Base-by-base conservation (phyloP, 1,139 yeast species). In the Saccharomyces hybrid region DNA sequence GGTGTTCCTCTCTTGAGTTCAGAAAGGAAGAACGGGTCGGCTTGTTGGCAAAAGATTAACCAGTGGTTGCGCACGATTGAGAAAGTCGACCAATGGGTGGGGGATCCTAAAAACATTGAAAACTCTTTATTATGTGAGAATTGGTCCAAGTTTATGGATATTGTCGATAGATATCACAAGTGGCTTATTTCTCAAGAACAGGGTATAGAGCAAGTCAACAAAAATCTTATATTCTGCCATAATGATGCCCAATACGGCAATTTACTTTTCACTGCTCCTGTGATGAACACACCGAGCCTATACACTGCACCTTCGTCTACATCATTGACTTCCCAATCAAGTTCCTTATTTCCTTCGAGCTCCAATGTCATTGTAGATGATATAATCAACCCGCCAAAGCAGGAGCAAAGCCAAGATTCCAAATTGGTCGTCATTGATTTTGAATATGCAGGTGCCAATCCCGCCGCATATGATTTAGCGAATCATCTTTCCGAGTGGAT, bases 191-290 rank as follows among this genome's bases (percentile, higher is more conserved):
- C 63, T 11, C 74, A 78, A 49, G 63, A 63, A n/a, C 74, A 78
- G 55, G 83, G 85, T 63, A 77, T 77, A 34, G 73, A 71, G 11
- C 63, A 60, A 29, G 50, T 54, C 11, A 50, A 47, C 11, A 75
- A 73, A 19, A 71, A 68, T 6, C 71, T 86, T 60, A 89, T 81
- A 41, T 93, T 93, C 67, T 89, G 97, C 63, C 98, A 91, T 70
- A 91, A 91, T 67, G 97, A 91, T 71, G 87, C 99, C 1, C 99
- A 93, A 70, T 93, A 93, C 68, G 99, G 99, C 42, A 93, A 93
- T 67, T 77, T 93, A 60, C 73, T 86, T 55, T 79, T 86, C 60
- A 67, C 73, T 5, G 62, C 74, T 1, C 74, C 74, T 3, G 68
- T 66, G 19, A 56, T 41, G 19, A 11, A 49, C 32, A 46, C 32